Base-by-base conservation (phyloP, 208 protist species). In the Tritrichomonas musculus region DNA sequence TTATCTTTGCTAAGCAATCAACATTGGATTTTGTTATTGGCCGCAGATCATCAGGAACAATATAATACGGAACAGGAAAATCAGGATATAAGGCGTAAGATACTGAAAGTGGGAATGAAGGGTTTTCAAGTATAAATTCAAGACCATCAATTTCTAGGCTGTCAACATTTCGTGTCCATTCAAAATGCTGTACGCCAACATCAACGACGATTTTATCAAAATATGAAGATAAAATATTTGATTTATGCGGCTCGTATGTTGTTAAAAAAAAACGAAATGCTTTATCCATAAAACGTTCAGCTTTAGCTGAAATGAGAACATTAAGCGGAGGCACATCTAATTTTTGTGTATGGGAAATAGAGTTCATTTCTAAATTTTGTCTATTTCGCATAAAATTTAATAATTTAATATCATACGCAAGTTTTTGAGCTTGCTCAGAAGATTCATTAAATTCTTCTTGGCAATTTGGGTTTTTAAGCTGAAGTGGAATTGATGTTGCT, bases 161-260 rank as follows among this genome's bases (percentile, higher is more conserved):
- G 5, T 88, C 77, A 14, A 36, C 27, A 88, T 57, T 88, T 88
- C 77, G 13, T 39, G 41, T 88, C 77, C 77, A 88, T 88, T 88
- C 77, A 27, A 57, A n/a, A 39, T 88, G 77, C 9, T n/a, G 20
- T 1, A 22, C 47, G 30, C 47, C 47, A n/a, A 88, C 17, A 53
- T 88, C 27, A 20, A 88, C 8, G 33, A 57, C 27, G 33, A 88
- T 22, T 39, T 88, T 88, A 50, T 88, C 77, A 57, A 88, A 88
- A 36, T 88, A 88, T 57, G 8, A 5, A 22, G 77, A 88, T 47
- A 88, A 33, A 33, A 88, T 88, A 39, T 55, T 53, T 57, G 77
- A n/a, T 39, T 17, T 60, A 33, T 44, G 33, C 2, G 33, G 27
- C 39, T 88, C 47, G n/a, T 41, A 88, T 14, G 44, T 88, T 39